Evolutionary conservation across 345 rosid species (phyloP).

Genomic region (Iberis pinnata): DNA sequence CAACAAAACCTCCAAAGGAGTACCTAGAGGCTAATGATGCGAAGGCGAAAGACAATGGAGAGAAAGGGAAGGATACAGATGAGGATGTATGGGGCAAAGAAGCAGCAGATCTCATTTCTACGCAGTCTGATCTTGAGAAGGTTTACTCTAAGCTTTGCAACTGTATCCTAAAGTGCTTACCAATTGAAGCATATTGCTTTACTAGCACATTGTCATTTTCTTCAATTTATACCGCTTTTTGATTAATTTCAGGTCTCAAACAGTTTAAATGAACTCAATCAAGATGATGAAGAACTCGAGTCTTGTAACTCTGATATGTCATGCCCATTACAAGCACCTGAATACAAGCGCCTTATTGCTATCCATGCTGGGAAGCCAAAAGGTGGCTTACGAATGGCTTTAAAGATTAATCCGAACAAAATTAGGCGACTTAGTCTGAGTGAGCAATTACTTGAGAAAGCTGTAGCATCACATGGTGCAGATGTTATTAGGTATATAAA

Average conservation of each 20-base stretch:
- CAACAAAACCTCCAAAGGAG: constrained; percentile 65
- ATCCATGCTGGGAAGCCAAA: constrained; percentile 37
- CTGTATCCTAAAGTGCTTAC: no score
- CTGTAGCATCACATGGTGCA: constrained; percentile 29
- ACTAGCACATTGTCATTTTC: constrained; percentile 7
- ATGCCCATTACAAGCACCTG: constrained; percentile 30
- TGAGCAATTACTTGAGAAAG: constrained; percentile 36
- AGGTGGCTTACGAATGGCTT: constrained; percentile 26
- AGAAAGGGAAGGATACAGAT: constrained; percentile 41
- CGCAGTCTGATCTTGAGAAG: constrained; percentile 39
- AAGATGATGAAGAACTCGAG: constrained; percentile 24
- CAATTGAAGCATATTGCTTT: no score
- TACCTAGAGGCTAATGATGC: constrained; percentile 33
- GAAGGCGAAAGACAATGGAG: constrained; percentile 31
- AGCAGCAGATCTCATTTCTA: constrained; percentile 32
- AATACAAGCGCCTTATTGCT: constrained; percentile 31
- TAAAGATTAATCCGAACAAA: constrained; percentile 32
- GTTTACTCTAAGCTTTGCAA: no score
- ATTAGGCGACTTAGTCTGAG: constrained; percentile 36
- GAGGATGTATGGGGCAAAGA: constrained; percentile 48
- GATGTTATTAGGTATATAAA: constrained; percentile 30
- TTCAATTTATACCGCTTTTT: background rate
- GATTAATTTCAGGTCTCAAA: constrained; percentile 12
- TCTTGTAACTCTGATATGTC: constrained; percentile 22
- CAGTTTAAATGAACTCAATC: constrained; percentile 4